A percentile compares a stretch with the other conserved stretches of the same genome.
These are phyloP conservation scores for Rhypophila decipiens DNA, from an alignment of 495 filamentous ascomycete species.

Conservation along the genomic window DNA sequence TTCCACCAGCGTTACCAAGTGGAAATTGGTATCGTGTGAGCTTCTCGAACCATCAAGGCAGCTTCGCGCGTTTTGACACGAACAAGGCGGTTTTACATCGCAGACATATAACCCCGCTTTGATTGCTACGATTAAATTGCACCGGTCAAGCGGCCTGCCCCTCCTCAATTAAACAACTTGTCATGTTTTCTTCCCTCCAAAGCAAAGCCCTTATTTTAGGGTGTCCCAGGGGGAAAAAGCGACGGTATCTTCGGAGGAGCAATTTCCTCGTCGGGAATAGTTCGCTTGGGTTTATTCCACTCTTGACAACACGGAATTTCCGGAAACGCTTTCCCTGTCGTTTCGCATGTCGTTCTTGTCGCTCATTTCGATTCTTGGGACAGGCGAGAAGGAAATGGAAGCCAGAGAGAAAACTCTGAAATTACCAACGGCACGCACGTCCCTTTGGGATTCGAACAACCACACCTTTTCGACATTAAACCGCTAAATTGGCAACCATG, in stretches of 20 bases:
- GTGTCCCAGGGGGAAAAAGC: not conserved
- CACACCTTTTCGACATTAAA: not conserved
- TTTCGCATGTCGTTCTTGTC: too few relatives aligned
- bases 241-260: not conserved
- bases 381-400: not conserved
- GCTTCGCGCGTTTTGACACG: too few relatives aligned
- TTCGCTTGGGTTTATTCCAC: conserved; percentile 1
- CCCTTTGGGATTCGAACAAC: not conserved
- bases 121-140: not conserved
- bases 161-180: too few relatives aligned
- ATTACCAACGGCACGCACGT: not conserved
- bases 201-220: not conserved
- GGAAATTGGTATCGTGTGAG: not conserved
- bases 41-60: not conserved
- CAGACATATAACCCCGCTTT: not conserved
- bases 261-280: conserved; percentile 1
- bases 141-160: too few relatives aligned
- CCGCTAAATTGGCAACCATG: not conserved
- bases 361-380: not conserved
- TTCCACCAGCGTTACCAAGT: not conserved
- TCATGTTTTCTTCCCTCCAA: too few relatives aligned
- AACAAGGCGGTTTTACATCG: not conserved
- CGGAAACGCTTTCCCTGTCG: not conserved
- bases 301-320: not conserved
- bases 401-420: too few relatives aligned